A percentile compares a stretch with the other conserved stretches of the same genome.
phyloP scores from a whole-genome alignment of 495 filamentous ascomycete species.

The Penicillium waksmanii region DNA sequence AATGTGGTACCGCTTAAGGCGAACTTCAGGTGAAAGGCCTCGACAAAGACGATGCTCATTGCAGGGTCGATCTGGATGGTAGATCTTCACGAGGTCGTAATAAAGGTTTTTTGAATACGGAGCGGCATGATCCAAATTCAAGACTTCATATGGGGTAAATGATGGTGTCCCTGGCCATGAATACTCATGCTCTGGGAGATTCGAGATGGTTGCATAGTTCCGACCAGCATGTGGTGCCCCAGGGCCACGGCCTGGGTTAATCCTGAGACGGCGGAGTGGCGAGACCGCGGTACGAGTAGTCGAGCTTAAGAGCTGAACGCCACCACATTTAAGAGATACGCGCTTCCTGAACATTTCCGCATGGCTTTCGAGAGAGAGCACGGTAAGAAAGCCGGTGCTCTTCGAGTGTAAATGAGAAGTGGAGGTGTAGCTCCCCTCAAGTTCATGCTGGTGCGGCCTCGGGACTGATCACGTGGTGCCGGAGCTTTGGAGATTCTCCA shows the following conservation, averaged over 20 bases:
- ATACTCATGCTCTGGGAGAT: conserved; percentile 28
- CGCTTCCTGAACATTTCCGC: conserved; percentile 47
- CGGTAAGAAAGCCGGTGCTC: conserved; percentile 22
- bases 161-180: conserved; percentile 40
- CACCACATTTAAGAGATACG: conserved; percentile 26
- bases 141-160: conserved; percentile 89
- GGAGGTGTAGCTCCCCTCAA: conserved; percentile 4
- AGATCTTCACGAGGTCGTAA: conserved; percentile 90
- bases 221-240: conserved; percentile 13
- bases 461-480: conserved; percentile 28
- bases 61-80: conserved; percentile 81
- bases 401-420: not conserved
- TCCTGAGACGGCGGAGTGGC: conserved; percentile 18
- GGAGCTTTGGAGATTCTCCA: conserved; percentile 7
- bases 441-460: not conserved
- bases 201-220: conserved; percentile 39
- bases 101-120: conserved; percentile 82
- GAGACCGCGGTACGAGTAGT: conserved; percentile 16
- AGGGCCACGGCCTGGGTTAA: not conserved
- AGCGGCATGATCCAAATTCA: conserved; percentile 61
- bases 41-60: conserved; percentile 52
- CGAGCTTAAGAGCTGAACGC: conserved; percentile 36
- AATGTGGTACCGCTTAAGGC: conserved; percentile 84
- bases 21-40: conserved; percentile 55
- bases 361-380: conserved; percentile 37